Evolutionary conservation across 768 basidiomycete species (phyloP), one percentile per base, ranked within the genome.

Genomic region (Pulveroboletus sp.): DNA sequence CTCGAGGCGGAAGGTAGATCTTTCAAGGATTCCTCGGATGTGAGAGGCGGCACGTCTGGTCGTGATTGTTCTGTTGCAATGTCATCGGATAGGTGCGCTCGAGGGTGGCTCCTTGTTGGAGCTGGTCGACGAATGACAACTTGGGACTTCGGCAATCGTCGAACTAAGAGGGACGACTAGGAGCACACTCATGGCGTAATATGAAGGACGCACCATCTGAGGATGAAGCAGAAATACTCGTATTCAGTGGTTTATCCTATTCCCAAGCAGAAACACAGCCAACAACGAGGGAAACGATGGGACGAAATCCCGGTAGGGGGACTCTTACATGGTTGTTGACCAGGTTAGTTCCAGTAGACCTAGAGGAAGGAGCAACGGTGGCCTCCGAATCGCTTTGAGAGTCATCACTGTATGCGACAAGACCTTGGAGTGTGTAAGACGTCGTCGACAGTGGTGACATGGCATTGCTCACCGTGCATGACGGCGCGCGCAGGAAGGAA

Each of bases 281-380:
- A 80, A 72, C 73, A 79, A 78, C 76, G 73, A 81, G 82, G 81
- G 80, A 83, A 84, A 81, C 75, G 69, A 69, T 55, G 49, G 56
- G 57, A 59, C 70, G 21, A 53, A 64, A 57, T 60, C 55, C 51
- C 57, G 60, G 69, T 64, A 64, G 59, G 68, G 75, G 71, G 69
- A 67, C 73, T 79, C 84, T 85, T 79, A 85, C 84, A 85, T 83
- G 73, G 58, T 71, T 58, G 56, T 61, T 65, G 39, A 30, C 42
- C 14, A 43, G 18, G 43, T 46, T 38, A 37, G 39, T 51, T 18
- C 44, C 49, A 44, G 43, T 41, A 18, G 44, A 46, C 44, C 48
- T 60, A 38, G 64, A 64, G 39, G 68, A 64, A 39, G 69, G 65
- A 47, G 69, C 63, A 4, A 72, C 59, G 36, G 66, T 69, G 14